Base-by-base conservation (phyloP, 2,329 filamentous ascomycete genomes). In the Phialophora verrucosa region DNA sequence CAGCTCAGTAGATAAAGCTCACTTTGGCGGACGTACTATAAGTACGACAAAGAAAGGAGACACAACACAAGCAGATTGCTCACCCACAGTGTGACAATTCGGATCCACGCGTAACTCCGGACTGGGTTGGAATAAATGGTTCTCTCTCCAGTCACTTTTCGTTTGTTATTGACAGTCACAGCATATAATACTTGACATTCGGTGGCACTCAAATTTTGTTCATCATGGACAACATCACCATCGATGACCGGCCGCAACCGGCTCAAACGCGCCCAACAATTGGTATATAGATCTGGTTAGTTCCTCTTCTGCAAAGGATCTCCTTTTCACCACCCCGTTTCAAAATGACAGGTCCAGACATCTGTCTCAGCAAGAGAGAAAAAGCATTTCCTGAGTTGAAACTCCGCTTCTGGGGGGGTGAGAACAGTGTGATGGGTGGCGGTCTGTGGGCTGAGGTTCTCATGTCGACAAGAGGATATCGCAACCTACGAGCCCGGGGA, bases 321-420 rank as follows among this genome's bases (percentile, higher is more conserved):
- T 51, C 23, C 7, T 27, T 27, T 51, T 23, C 49, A 51, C 53
- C n/a, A n/a, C 25, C 4, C 17, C 27, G 4, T 32, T 20, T 31
- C 20, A 17, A 35, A 3, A 35, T 55, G 29, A 3, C 4, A 31
- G 17, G 4, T 35, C 2, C 11, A 20, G 14, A 55, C 3, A 6
- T 31, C 4, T 17, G 4, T 32, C 4, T 17, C 29, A 4, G 12
- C 2, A 55, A 55, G 27, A 55, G 14, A 35, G 53, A 55, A 20
- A 31, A 31, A 11, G 12, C 12, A 29, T 23, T 31, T 35, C 25
- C 27, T 17, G 29, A 55, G 3, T 31, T 31, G 12, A 29, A 20
- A 31, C 53, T 55, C 8, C 25, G 29, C 53, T 55, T 55, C 53
- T 55, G 27, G 53, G 29, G 53, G 8, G 53, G 53, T 20, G 20